Evolutionary conservation across 2,329 filamentous ascomycete genomes (phyloP).

Genomic region (Stemphylium beticola): DNA sequence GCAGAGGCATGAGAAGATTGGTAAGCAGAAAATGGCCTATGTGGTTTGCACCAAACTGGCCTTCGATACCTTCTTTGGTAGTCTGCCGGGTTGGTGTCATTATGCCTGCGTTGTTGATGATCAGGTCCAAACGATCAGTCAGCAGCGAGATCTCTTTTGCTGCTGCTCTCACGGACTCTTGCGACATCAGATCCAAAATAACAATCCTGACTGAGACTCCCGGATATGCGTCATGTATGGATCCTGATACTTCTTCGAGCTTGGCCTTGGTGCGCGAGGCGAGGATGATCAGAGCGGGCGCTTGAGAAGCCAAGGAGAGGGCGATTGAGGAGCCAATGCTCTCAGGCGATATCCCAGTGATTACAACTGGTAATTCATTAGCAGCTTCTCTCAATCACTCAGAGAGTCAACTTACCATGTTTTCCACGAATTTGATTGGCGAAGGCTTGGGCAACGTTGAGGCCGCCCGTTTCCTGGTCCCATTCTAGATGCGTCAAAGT

Average conservation of each 20-base stretch:
- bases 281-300: constrained; percentile 36
- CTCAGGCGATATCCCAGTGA: constrained; percentile 43
- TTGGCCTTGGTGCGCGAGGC: constrained; percentile 55
- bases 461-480: constrained; percentile 38
- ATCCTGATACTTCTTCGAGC: constrained; percentile 47
- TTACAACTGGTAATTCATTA: constrained; percentile 43
- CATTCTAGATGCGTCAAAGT: constrained; percentile 47
- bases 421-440: constrained; percentile 34
- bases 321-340: constrained; percentile 41
- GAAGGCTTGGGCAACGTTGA: constrained; percentile 42
- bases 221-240: constrained; percentile 40
- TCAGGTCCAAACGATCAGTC: constrained; percentile 48
- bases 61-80: constrained; percentile 55
- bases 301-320: constrained; percentile 36
- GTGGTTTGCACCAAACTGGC: constrained; percentile 57
- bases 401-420: constrained; percentile 19
- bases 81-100: constrained; percentile 35
- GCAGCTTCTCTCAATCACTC: not conserved
- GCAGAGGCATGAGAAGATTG: constrained; percentile 50
- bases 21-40: constrained; percentile 57
- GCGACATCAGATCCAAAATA: constrained; percentile 49
- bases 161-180: constrained; percentile 45
- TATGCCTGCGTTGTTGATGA: constrained; percentile 56
- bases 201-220: constrained; percentile 31
- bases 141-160: constrained; percentile 37